phyloP scores from a whole-genome alignment of 129 eudicot genomes.

The Tagetes erecta region DNA sequence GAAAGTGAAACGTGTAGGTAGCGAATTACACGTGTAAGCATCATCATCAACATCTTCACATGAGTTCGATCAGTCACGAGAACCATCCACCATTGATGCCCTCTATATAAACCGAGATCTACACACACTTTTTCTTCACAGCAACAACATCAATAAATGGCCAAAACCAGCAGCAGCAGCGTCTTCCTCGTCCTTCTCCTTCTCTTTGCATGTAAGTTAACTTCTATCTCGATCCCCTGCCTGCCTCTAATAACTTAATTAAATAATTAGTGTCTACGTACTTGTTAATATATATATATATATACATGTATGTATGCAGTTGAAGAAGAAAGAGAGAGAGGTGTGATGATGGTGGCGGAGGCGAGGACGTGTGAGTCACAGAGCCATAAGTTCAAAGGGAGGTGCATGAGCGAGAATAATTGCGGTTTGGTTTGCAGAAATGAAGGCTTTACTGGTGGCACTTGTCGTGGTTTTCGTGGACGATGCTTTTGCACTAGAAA shows the following conservation, averaged over 20 bases:
- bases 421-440: constrained; percentile 34
- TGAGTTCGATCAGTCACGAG: not conserved
- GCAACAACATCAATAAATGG: not conserved
- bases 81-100: not conserved
- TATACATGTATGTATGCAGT: not conserved
- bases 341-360: constrained; percentile 21
- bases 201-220: constrained; percentile 10
- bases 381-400: constrained; percentile 33
- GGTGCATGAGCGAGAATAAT: constrained; percentile 22
- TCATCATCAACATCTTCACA: not conserved
- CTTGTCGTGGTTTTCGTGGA: constrained; percentile 25
- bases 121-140: no score
- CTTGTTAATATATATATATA: no score
- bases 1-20: constrained; percentile 6
- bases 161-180: constrained; percentile 18
- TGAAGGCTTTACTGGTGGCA: constrained; percentile 20
- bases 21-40: not conserved
- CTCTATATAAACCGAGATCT: not conserved
- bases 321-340: constrained; percentile 1
- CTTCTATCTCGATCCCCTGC: not conserved
- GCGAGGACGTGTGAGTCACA: constrained; percentile 33
- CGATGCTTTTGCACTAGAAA: constrained; percentile 31
- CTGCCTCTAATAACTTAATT: no score
- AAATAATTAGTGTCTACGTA: not conserved
- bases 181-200: constrained; percentile 20